Conservation (phyloP, 1,284 basidiomycete species). For the Rhodofomes roseus region DNA sequence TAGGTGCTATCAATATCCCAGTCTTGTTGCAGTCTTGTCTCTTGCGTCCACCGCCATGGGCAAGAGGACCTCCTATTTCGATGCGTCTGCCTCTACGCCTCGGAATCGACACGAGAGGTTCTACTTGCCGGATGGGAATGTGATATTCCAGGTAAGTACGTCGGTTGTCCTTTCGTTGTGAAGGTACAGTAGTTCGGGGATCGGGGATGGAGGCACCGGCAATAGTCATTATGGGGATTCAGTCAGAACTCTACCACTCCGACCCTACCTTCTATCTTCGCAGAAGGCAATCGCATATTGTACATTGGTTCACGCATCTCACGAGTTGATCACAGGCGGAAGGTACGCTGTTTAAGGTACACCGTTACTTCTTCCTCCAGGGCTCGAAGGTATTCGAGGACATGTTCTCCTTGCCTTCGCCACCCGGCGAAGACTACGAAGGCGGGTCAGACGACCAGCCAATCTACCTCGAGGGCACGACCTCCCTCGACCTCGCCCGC, state of each 20-base stretch:
- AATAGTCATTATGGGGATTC: no score
- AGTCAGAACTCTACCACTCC: no score
- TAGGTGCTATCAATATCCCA: neutral
- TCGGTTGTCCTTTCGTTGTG: neutral
- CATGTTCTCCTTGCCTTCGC: constrained; percentile 10
- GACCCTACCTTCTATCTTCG: no score
- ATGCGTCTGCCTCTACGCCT: neutral
- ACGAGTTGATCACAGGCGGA: constrained; percentile 9
- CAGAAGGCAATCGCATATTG: no score
- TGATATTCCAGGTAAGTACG: constrained; percentile 1
- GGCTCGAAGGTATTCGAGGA: constrained; percentile 13
- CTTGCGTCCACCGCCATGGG: constrained; percentile 24
- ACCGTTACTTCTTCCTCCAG: constrained; percentile 14
- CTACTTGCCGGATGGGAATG: constrained; percentile 5
- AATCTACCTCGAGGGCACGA: constrained; percentile 4
- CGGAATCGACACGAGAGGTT: constrained; percentile 2
- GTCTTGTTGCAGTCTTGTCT: neutral
- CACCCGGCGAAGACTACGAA: neutral
- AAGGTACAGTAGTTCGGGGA: no score
- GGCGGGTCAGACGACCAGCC: constrained; percentile 1
- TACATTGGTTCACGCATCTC: neutral
- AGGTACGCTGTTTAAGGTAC: constrained; percentile 12
- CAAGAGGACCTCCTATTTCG: neutral
- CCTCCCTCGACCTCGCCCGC: constrained; percentile 4
- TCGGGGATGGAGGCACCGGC: no score